phyloP scores from a whole-genome alignment of 2,329 filamentous ascomycete species.

The Ophiostoma sp. region DNA sequence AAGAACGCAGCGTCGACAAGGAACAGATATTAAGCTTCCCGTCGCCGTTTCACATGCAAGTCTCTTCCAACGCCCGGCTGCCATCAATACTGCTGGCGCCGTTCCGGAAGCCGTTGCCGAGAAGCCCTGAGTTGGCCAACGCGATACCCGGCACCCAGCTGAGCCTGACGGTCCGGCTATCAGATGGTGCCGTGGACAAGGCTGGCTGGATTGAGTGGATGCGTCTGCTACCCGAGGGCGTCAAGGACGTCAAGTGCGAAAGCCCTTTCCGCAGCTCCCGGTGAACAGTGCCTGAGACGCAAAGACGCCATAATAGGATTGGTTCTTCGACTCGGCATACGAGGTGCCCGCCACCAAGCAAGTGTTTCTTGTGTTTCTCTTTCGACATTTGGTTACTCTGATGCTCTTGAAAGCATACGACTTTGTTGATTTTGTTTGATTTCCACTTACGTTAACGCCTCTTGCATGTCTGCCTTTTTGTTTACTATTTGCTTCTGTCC shows the following conservation, averaged over 20 bases:
- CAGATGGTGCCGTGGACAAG: conserved; percentile 47
- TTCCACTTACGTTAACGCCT: background rate
- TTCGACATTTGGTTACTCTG: background rate
- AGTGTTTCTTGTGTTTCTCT: background rate
- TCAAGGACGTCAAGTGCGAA: conserved; percentile 52
- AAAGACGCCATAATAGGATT: background rate
- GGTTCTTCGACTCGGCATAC: background rate
- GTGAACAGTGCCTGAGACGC: background rate
- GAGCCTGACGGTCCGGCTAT: conserved; percentile 47
- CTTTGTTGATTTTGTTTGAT: background rate
- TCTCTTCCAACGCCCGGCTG: conserved; percentile 48
- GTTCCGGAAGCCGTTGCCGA: conserved; percentile 39
- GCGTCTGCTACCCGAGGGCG: conserved; percentile 52
- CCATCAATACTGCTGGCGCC: conserved; percentile 54
- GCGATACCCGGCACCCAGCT: conserved; percentile 39
- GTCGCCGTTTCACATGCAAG: conserved; percentile 52
- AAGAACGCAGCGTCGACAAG: conserved; percentile 45
- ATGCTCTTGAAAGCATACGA: background rate
- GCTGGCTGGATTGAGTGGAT: conserved; percentile 56
- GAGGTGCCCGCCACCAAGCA: background rate
- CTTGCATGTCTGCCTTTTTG: background rate
- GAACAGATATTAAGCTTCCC: conserved; percentile 47
- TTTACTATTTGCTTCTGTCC: background rate
- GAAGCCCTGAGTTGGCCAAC: conserved; percentile 37
- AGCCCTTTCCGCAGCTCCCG: conserved; percentile 8